phyloP scores from a whole-genome alignment of 2,329 filamentous ascomycete genomes.

The Colletotrichum euphorbiae region DNA sequence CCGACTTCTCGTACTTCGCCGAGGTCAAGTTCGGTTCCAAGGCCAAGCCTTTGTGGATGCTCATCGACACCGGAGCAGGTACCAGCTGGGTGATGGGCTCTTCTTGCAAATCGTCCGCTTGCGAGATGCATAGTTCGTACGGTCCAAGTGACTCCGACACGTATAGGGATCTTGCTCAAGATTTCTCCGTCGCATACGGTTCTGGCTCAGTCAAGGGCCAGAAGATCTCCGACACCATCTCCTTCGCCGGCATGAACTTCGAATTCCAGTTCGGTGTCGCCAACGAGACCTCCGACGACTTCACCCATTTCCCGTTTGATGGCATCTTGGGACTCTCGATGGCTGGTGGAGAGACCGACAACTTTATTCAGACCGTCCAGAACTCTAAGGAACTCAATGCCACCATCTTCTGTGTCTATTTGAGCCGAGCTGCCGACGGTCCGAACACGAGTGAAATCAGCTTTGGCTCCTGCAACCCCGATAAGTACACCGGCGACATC shows the following conservation, averaged over 20 bases:
- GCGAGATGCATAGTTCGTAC: slow-evolving; percentile 76
- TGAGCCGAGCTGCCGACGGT: slow-evolving; percentile 75
- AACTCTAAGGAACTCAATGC: slow-evolving; percentile 65
- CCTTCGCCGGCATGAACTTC: slow-evolving; percentile 73
- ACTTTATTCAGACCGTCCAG: slow-evolving; percentile 73
- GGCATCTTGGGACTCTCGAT: slow-evolving; percentile 86
- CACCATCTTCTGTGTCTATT: slow-evolving; percentile 77
- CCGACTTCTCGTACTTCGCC: slow-evolving; percentile 74
- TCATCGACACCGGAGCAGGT: slow-evolving; percentile 74
- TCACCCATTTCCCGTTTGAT: slow-evolving; percentile 84
- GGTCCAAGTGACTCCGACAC: slow-evolving; percentile 74
- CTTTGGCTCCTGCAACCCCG: slow-evolving; percentile 77
- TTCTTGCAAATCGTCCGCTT: slow-evolving; percentile 74
- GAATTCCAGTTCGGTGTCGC: slow-evolving; percentile 79
- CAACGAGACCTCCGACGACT: slow-evolving; percentile 77
- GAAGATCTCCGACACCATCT: slow-evolving; percentile 74
- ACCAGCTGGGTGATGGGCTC: slow-evolving; percentile 88
- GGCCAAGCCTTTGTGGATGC: slow-evolving; percentile 67
- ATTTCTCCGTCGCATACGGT: slow-evolving; percentile 80
- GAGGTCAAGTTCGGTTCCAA: slow-evolving; percentile 67
- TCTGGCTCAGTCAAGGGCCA: slow-evolving; percentile 78
- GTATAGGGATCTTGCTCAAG: slow-evolving; percentile 61
- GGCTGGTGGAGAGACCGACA: slow-evolving; percentile 68
- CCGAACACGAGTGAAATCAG: slow-evolving; percentile 79
- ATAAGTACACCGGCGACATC: slow-evolving; percentile 76